Evolutionary conservation across 129 eudicot species (phyloP).

Genomic region (Saposhnikovia divaricata): DNA sequence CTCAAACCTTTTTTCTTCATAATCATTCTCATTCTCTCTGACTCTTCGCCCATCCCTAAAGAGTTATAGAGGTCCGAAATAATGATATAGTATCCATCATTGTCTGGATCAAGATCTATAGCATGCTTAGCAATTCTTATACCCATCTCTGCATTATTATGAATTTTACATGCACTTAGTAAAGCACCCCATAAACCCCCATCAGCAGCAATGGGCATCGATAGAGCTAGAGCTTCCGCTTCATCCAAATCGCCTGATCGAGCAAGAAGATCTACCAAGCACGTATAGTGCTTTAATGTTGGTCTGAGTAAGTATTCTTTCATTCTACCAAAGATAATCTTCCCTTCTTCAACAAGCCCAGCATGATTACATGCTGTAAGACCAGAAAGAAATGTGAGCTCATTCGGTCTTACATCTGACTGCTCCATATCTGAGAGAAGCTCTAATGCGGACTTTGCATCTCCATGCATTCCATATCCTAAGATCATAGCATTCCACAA

Average conservation of each 20-base stretch:
- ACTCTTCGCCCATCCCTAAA: conserved; percentile 67
- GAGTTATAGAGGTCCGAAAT: conserved; percentile 59
- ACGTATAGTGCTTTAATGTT: conserved; percentile 68
- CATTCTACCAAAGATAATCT: conserved; percentile 49
- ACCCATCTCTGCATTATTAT: conserved; percentile 61
- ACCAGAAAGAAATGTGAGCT: conserved; percentile 68
- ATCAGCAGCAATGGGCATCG: conserved; percentile 75
- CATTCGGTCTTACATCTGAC: conserved; percentile 47
- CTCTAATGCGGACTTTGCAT: conserved; percentile 53
- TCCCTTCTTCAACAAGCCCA: conserved; percentile 71
- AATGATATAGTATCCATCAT: conserved; percentile 69
- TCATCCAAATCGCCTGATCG: conserved; percentile 55
- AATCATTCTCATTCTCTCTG: conserved; percentile 37
- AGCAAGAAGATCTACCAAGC: conserved; percentile 85
- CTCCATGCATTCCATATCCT: conserved; percentile 75
- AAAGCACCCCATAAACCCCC: conserved; percentile 89
- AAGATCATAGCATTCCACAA: conserved; percentile 85
- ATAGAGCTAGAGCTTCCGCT: conserved; percentile 62
- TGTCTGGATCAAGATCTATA: conserved; percentile 66
- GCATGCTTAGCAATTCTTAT: conserved; percentile 61
- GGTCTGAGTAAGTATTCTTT: conserved; percentile 46
- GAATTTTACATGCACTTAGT: conserved; percentile 70
- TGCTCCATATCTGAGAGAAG: conserved; percentile 47
- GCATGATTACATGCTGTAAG: conserved; percentile 76
- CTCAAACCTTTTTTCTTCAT: conserved; percentile 59